phyloP scores from a whole-genome alignment of 2,329 filamentous ascomycete genomes.

The Diaporthe ilicicola region DNA sequence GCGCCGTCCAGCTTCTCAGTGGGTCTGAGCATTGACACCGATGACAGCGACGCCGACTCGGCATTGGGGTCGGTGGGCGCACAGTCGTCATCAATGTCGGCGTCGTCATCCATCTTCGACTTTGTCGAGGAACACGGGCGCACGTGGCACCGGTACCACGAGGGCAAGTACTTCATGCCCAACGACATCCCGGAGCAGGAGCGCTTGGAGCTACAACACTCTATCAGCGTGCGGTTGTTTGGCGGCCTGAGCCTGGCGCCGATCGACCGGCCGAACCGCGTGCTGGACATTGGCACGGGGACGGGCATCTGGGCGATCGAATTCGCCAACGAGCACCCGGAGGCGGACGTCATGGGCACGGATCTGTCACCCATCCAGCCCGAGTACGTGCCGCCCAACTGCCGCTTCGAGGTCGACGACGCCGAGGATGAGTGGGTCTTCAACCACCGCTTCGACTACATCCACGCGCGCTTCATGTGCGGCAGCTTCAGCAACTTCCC shows the following conservation, averaged over 20 bases:
- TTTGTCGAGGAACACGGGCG: conserved; percentile 32
- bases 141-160: conserved; percentile 33
- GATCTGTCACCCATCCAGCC: conserved; percentile 40
- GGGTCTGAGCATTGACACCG: conserved; percentile 29
- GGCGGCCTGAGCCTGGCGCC: conserved; percentile 36
- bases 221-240: conserved; percentile 32
- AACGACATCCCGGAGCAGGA: conserved; percentile 34
- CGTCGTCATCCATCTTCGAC: conserved; percentile 30
- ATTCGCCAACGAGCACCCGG: conserved; percentile 37
- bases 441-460: conserved; percentile 37
- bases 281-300: conserved; percentile 42
- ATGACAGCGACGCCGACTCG: conserved; percentile 29
- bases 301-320: conserved; percentile 41
- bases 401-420: conserved; percentile 39
- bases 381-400: conserved; percentile 39
- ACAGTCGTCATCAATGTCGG: conserved; percentile 30
- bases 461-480: conserved; percentile 38
- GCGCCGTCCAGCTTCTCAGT: conserved; percentile 27
- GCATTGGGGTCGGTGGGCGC: conserved; percentile 29
- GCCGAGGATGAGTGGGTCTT: conserved; percentile 38
- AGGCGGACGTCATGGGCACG: conserved; percentile 37
- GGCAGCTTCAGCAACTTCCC: conserved; percentile 34
- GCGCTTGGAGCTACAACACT: conserved; percentile 35
- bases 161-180: conserved; percentile 34
- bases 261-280: conserved; percentile 31